Conservation (phyloP, 225 moss, liverwort and hornwort genomes). For the Marchantia polymorpha region DNA sequence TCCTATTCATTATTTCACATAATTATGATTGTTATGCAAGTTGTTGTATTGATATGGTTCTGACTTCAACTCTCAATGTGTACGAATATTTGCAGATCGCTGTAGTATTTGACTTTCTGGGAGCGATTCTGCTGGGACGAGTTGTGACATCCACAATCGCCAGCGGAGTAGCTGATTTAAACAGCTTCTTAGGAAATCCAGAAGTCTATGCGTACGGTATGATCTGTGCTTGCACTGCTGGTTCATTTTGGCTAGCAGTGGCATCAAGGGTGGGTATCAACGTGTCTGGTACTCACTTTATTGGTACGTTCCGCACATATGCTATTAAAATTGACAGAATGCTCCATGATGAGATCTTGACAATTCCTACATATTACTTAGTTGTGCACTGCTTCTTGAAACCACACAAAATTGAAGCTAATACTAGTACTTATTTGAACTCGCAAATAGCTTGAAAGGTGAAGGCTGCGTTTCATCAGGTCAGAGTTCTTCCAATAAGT, state of each 20-base stretch:
- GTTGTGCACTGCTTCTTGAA: no score
- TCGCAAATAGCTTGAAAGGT: no score
- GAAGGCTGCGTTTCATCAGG: no score
- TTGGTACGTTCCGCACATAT: neutral
- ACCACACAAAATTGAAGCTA: no score
- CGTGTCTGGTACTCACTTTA: conserved; percentile 14
- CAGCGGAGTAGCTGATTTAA: conserved; percentile 5
- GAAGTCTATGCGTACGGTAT: conserved; percentile 21
- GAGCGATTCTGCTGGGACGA: conserved; percentile 13
- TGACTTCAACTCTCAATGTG: neutral
- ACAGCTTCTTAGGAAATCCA: conserved; percentile 5
- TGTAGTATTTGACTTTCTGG: conserved; percentile 2
- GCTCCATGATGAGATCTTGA: no score
- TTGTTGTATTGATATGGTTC: no score
- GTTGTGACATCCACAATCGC: conserved; percentile 13
- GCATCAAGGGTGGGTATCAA: conserved; percentile 1
- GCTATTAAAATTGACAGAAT: no score
- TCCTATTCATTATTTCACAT: no score
- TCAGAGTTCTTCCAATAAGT: no score
- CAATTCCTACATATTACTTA: no score
- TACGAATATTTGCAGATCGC: conserved; percentile 10
- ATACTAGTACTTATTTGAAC: no score
- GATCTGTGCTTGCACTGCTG: conserved; percentile 12
- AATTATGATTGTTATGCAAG: no score
- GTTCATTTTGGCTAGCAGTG: conserved; percentile 9